A percentile compares a stretch with the other conserved stretches of the same genome.
phyloP scores from a whole-genome alignment of 495 filamentous ascomycete genomes.

The Stereocaulon alpinum region DNA sequence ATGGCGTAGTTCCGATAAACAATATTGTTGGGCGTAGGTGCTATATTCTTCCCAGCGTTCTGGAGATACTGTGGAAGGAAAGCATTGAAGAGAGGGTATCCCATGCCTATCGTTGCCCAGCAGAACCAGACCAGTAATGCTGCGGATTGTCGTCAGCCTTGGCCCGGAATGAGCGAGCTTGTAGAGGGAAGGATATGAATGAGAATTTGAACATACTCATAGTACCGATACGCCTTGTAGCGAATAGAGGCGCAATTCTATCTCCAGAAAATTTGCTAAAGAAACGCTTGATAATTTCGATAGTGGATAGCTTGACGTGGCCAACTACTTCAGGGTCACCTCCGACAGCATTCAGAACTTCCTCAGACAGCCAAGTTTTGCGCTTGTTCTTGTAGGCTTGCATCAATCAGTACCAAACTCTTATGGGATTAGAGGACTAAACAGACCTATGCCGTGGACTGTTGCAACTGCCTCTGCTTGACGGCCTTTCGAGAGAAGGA shows the following conservation, averaged over 20 bases:
- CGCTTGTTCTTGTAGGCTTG: slow-evolving; percentile 43
- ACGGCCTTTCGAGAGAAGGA: slow-evolving; percentile 57
- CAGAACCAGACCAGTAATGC: slow-evolving; percentile 44
- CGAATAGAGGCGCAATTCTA: slow-evolving; percentile 45
- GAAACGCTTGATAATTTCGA: slow-evolving; percentile 39
- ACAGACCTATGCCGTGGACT: slow-evolving; percentile 43
- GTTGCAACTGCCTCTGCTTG: slow-evolving; percentile 64
- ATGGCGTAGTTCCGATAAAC: slow-evolving; percentile 55
- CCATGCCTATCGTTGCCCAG: slow-evolving; percentile 49
- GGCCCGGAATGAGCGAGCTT: background rate
- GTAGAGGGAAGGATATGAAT: background rate
- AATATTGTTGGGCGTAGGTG: slow-evolving; percentile 32
- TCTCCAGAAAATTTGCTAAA: slow-evolving; percentile 46
- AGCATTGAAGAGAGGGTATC: slow-evolving; percentile 49
- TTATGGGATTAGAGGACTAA: background rate
- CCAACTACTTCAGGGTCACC: slow-evolving; percentile 32
- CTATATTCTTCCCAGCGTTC: slow-evolving; percentile 28
- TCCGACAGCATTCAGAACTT: slow-evolving; percentile 45
- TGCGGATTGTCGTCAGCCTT: slow-evolving; percentile 11
- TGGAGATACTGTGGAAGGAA: slow-evolving; percentile 50
- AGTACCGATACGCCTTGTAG: slow-evolving; percentile 30
- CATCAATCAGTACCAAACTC: background rate
- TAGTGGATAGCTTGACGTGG: slow-evolving; percentile 29
- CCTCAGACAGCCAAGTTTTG: slow-evolving; percentile 43
- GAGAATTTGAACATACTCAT: slow-evolving; percentile 6